Evolutionary conservation across 2,329 filamentous ascomycete genomes (phyloP), one percentile per base, ranked within the genome.

Genomic region (Geosmithia putterillii): DNA sequence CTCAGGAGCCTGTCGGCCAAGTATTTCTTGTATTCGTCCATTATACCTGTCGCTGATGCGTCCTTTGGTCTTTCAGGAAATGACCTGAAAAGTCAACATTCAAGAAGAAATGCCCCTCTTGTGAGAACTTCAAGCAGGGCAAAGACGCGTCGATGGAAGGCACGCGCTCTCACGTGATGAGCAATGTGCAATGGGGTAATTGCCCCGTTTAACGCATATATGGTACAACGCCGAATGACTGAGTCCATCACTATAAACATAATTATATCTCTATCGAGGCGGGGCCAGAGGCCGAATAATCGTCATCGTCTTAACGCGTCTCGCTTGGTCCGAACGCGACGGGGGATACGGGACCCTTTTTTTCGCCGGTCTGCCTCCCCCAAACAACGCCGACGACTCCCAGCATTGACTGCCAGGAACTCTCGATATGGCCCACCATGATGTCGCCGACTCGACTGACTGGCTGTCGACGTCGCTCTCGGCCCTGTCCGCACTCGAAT

Each of bases 381-480:
- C 10, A 25, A 10, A 25, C 10, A 32, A 32, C 10, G 28, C 28
- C 28, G 10, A 32, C 28, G 15, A 12, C 10, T 19, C 8, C 17
- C 22, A 8, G 18, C 28, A 32, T 32, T 14, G 6, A 7, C 7
- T 14, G 6, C 28, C 28, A 6, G 28, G 28, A 12, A 32, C 5
- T 12, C 6, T 32, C 5, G 10, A 32, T 14, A 32, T 63, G 61
- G 45, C 56, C 23, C 51, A 55, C 23, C 48, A 56, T 45, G 57
- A 66, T 49, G 65, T 90, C 37, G 64, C 82, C 41, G 86, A 92
- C 63, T 81, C 85, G n/a, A 89, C 86, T 43, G 86, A 94, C 66
- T 94, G 86, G 86, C 70, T 88, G 6, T 55, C 67, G 10, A 94
- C 86, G 12, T 73, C 79, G 2, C 68, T 94, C 2, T 64, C 76